These are phyloP conservation scores for Tanacetum coccineum DNA, from an alignment of 129 eudicot genomes.

Conservation along the genomic window DNA sequence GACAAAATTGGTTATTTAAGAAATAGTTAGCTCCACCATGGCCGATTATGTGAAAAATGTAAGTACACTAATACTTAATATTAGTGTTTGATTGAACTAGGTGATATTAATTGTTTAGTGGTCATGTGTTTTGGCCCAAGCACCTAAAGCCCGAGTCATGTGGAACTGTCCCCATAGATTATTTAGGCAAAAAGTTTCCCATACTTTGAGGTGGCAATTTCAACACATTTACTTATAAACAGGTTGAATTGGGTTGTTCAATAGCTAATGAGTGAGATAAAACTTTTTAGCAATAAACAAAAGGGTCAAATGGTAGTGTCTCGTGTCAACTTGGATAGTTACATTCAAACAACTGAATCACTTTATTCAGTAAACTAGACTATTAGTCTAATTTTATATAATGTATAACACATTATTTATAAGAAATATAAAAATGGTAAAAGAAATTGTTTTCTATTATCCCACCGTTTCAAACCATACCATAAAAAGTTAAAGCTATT, in stretches of 20 bases:
- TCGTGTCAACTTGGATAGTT: too few species aligned
- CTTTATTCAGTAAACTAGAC: too few species aligned
- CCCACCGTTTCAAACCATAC: too few species aligned
- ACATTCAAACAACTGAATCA: too few species aligned
- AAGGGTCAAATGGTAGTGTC: too few species aligned
- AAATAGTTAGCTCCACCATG: slow-evolving; percentile 72
- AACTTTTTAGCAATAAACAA: too few species aligned
- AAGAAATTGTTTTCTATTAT: too few species aligned
- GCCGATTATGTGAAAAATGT: slow-evolving; percentile 74
- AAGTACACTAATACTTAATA: slow-evolving; percentile 28
- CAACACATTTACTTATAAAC: too few species aligned
- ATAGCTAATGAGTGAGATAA: too few species aligned
- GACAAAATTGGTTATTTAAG: slow-evolving; percentile 69
- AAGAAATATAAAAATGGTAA: neutral
- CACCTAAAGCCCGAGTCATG: neutral
- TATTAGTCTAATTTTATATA: neutral
- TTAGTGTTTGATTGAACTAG: neutral
- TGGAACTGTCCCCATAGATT: neutral
- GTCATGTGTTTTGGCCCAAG: neutral
- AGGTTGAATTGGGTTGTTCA: too few species aligned
- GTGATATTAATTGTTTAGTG: neutral
- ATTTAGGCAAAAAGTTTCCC: neutral
- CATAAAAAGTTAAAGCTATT: too few species aligned
- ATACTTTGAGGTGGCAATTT: too few species aligned
- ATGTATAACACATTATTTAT: neutral